Base-by-base conservation (phyloP, 345 rosid species). In the Citrus trifoliata region DNA sequence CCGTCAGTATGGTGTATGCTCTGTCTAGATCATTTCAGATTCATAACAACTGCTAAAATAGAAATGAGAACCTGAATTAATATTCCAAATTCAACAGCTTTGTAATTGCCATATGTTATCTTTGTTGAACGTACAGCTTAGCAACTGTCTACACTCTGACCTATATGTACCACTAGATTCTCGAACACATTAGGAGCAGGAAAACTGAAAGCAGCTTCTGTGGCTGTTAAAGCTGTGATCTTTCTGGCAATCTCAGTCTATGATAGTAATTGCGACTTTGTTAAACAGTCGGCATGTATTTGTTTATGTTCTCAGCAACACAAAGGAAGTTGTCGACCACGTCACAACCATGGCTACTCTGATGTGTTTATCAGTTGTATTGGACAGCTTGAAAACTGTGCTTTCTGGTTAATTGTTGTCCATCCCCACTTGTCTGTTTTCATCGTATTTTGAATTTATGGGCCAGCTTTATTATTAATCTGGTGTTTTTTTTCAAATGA, bases 1-100 rank as follows among this genome's bases (percentile, higher is more conserved):
- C 9, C 91, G n/a, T 93, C 98, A 12, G 87, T 91, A 9, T 92
- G 98, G 98, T 92, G 86, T 93, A 88, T 73, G 89, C 69, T 62
- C 72, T 13, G 61, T 5, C n/a, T 7, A n/a, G 38, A 56, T 55
- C 35, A 58, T 18, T 56, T 28, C n/a, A 25, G 55, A 14, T 51
- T 51, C 21, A 14, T 51, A 14, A 16, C 55, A 51, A 13, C 55
- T 51, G 18, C 56, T 51, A 51, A 2, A 28, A 19, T 63, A 5
- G 3, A 63, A 28, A 63, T 63, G 16, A 14, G 7, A 63, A 14
- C 67, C 8, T 5, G 37, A 63, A 63, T 63, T 28, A 12, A 3
- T 28, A 28, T 63, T 12, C 51, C 51, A 10, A 42, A 12, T 42
- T 63, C 22, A 28, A 63, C 37, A 28, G 37, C 37, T 42, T 37